Percentiles rank a stretch among this genome's conserved stretches.
Conservation (phyloP, 1,139 yeast genomes). For the Protomyces inouyei region DNA sequence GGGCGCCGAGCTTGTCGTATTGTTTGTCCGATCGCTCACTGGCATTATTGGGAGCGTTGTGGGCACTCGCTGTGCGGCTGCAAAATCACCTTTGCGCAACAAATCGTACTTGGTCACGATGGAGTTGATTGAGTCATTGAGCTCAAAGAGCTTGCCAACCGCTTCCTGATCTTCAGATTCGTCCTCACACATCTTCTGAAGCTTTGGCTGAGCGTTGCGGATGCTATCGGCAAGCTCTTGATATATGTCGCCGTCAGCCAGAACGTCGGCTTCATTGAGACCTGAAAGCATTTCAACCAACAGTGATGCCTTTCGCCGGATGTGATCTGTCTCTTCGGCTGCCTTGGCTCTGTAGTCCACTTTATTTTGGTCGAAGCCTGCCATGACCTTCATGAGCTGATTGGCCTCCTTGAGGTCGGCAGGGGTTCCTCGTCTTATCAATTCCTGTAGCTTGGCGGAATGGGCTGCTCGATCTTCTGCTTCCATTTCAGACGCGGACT, state of each 20-base stretch:
- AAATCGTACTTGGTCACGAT: slow-evolving; percentile 63
- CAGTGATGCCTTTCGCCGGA: slow-evolving; percentile 82
- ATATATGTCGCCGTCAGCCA: slow-evolving; percentile 51
- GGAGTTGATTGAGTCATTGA: slow-evolving; percentile 73
- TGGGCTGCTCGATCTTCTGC: slow-evolving; percentile 90
- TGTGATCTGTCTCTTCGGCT: slow-evolving; percentile 75
- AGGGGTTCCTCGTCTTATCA: slow-evolving; percentile 92
- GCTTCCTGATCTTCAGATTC: slow-evolving; percentile 54
- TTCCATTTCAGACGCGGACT: slow-evolving; percentile 84
- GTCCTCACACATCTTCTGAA: slow-evolving; percentile 66
- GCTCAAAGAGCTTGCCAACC: slow-evolving; percentile 57
- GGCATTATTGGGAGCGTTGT: slow-evolving; percentile 32
- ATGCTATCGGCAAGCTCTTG: slow-evolving; percentile 72
- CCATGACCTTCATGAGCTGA: slow-evolving; percentile 94
- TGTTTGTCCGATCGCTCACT: neutral
- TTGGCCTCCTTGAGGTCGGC: slow-evolving; percentile 94
- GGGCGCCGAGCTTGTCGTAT: neutral
- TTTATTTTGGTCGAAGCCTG: slow-evolving; percentile 62
- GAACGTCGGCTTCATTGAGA: slow-evolving; percentile 51
- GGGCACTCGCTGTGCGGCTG: slow-evolving; percentile 53
- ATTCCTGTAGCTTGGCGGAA: slow-evolving; percentile 90
- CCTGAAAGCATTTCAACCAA: slow-evolving; percentile 81
- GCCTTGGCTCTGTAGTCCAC: slow-evolving; percentile 81
- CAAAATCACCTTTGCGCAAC: slow-evolving; percentile 57
- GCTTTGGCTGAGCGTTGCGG: slow-evolving; percentile 80